Base-by-base conservation (phyloP, 2,329 filamentous ascomycete genomes). In the Monosporascus sp. region DNA sequence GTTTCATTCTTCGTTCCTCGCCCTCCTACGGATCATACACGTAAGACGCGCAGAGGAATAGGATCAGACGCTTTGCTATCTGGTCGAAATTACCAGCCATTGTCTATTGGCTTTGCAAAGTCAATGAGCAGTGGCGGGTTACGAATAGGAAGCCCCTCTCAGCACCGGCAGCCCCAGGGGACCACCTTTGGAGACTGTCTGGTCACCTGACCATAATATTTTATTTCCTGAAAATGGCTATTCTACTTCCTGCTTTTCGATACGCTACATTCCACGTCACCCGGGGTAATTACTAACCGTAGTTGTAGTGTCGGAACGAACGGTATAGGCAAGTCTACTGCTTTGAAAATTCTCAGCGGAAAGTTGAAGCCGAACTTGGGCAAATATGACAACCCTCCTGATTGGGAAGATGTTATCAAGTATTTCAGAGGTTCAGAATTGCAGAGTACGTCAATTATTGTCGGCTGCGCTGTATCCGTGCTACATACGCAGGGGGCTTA, bases 311-410 rank as follows among this genome's bases (percentile, higher is more conserved):
- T 99, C 45, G 95, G 94, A 72, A 97, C 94, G 65, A 99, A 99
- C 84, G 94, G 95, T 90, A 99, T 97, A 66, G 94, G 94, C 75
- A 99, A 99, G 84, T 97, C 91, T 78, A 99, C 94, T n/a, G 95
- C 94, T 8, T 78, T 99, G 72, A 99, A 99, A 81, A 97, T 99
- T 71, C 85, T 99, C 66, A 96, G 90, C 67, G 94, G 94, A 69
- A 99, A 97, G 77, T 81, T 99, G 67, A 99, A 99, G 84, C 94
- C 94, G 55, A 99, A 99, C 73, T 74, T 99, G 74, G 94, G 95
- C 61, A 83, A 88, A 69, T 96, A 89, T 70, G 92, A 97, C 62
- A 95, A 97, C 74, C 93, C 94, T 8, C 95, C 94, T 15, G 94
- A 99, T 72, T 99, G 95, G 94, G 92, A 97, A 76, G 94, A 97